Conservation (phyloP, 768 basidiomycete species). For the Xerocomus brunneocitrinus region DNA sequence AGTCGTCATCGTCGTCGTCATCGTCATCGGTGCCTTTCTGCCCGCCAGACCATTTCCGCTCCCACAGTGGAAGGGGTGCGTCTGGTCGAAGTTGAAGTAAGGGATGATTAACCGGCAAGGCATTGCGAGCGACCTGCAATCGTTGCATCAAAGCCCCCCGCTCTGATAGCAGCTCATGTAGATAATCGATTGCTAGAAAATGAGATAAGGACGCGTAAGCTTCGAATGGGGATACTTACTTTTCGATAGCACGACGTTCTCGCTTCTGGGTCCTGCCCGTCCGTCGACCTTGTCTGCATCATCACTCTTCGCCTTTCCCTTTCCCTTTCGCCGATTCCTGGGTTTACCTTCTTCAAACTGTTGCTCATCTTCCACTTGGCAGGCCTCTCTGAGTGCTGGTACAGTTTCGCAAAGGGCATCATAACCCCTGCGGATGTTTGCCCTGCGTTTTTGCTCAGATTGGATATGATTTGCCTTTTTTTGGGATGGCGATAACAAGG, state of each 20-base stretch:
- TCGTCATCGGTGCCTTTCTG: conserved; percentile 46
- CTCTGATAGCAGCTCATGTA: conserved; percentile 61
- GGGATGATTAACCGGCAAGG: conserved; percentile 60
- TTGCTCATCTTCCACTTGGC: conserved; percentile 67
- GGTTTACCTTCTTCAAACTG: conserved; percentile 30
- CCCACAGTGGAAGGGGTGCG: conserved; percentile 55
- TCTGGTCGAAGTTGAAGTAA: conserved; percentile 34
- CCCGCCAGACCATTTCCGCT: conserved; percentile 81
- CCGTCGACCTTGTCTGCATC: conserved; percentile 72
- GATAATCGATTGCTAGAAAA: conserved; percentile 75
- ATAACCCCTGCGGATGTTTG: conserved; percentile 86
- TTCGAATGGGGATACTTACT: conserved; percentile 45
- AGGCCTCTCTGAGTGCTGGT: conserved; percentile 77
- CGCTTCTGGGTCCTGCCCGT: conserved; percentile 83
- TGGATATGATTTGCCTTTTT: conserved; percentile 94
- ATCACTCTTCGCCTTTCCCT: conserved; percentile 37
- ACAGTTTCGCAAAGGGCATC: conserved; percentile 83
- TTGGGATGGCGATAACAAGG: conserved; percentile 72
- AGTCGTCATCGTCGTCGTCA: conserved; percentile 46
- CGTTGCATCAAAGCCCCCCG: conserved; percentile 54
- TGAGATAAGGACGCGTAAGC: conserved; percentile 1
- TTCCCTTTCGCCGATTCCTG: conserved; percentile 35
- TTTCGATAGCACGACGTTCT: conserved; percentile 84
- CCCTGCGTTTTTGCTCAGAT: conserved; percentile 89
- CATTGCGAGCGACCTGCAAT: conserved; percentile 52